A percentile compares a stretch with the other conserved stretches of the same genome.
Conservation (phyloP, 176 grass and related monocot species). For the maize (Zea mays) region Zm-B73-REFERENCE-NAM-5.0 NC_050097.1:56710001-56710500, state of each 20-base stretch:
- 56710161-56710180: background rate
- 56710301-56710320: background rate
- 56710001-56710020: conserved; percentile 51
- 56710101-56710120: background rate
- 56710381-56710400: conserved; percentile 9
- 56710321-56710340: background rate
- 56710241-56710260: conserved; percentile 20
- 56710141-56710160: background rate
- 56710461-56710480: background rate
- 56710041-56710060: background rate
- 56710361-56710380: background rate
- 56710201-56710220: background rate
- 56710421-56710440: background rate
- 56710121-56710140: conserved; percentile 37
- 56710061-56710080: background rate
- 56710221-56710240: background rate
- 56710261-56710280: conserved; percentile 23
- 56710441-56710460: background rate
- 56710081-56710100: background rate
- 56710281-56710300: background rate
- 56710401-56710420: background rate
- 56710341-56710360: conserved; percentile 18
- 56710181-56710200: background rate
- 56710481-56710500: background rate
- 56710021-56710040: background rate